These are phyloP conservation scores for Fragaria ananassa DNA, from an alignment of 306 rosid genomes.

Conservation along the genomic window DNA sequence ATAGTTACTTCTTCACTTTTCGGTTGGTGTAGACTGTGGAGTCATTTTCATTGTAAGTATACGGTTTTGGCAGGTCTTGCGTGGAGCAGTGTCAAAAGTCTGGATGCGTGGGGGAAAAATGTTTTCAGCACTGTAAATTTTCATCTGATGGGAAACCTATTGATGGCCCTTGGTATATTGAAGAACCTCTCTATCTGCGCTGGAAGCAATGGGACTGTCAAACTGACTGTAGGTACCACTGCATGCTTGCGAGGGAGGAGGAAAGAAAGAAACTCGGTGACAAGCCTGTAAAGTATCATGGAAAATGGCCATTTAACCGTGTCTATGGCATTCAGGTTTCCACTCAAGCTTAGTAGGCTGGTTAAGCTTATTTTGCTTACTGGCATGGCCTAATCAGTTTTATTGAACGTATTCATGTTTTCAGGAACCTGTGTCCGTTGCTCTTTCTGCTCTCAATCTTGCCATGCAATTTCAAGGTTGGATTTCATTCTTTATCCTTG, in stretches of 20 bases:
- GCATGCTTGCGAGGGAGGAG: conserved; percentile 86
- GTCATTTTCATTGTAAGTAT: not conserved
- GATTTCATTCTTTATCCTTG: conserved; percentile 91
- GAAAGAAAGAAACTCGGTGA: conserved; percentile 74
- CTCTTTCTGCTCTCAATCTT: conserved; percentile 84
- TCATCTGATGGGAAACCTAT: conserved; percentile 94
- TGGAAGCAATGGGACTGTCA: conserved; percentile 99
- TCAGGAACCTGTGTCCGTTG: conserved; percentile 94
- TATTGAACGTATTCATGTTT: conserved; percentile 25
- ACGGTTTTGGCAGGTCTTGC: conserved; percentile 53
- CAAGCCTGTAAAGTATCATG: conserved; percentile 81
- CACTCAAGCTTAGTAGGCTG: conserved; percentile 13
- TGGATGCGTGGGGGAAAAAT: conserved; percentile 79
- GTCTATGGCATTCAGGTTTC: conserved; percentile 94
- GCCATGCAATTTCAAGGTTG: conserved; percentile 98
- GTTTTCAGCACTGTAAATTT: conserved; percentile 97
- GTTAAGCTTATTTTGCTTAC: conserved; percentile 17
- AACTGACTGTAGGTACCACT: conserved; percentile 82
- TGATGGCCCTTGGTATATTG: conserved; percentile 98
- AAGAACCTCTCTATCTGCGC: conserved; percentile 81
- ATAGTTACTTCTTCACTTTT: not conserved
- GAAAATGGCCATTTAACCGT: conserved; percentile 88
- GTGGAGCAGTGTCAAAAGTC: conserved; percentile 74
- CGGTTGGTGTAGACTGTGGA: conserved; percentile 4
- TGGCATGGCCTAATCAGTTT: conserved; percentile 11